Evolutionary conservation across 1,284 basidiomycete species (phyloP).

Genomic region (Rhodotorula glutinis): DNA sequence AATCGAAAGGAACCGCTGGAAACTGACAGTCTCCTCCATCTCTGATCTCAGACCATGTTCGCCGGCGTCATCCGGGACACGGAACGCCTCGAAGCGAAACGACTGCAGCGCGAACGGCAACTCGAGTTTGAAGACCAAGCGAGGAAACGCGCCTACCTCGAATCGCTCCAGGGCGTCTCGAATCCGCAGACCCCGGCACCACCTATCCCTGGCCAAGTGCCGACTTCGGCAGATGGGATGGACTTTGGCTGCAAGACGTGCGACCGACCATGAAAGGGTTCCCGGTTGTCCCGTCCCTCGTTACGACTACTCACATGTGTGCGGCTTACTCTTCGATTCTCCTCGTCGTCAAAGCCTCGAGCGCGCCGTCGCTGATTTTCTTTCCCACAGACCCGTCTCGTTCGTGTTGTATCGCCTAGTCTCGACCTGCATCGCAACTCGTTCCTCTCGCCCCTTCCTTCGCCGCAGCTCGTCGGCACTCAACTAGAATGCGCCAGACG

Average conservation of each 20-base stretch:
- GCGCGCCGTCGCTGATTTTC: no score
- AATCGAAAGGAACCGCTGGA: no score
- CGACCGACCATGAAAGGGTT: conserved; percentile 15
- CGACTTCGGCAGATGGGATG: conserved; percentile 30
- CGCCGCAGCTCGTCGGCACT: no score
- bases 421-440: no score
- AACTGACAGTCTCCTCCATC: no score
- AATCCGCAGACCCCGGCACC: conserved; percentile 18
- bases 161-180: conserved; percentile 35
- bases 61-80: conserved; percentile 84
- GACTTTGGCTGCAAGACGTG: conserved; percentile 41
- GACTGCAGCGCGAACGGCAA: conserved; percentile 63
- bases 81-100: conserved; percentile 69
- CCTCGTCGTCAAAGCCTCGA: no score
- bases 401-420: no score
- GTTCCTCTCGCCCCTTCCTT: no score
- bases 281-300: neutral
- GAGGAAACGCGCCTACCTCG: conserved; percentile 39
- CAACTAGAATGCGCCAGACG: no score
- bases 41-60: conserved; percentile 69
- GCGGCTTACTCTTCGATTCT: neutral
- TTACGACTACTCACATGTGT: neutral
- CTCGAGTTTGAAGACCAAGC: conserved; percentile 51
- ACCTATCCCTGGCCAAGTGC: conserved; percentile 12
- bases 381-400: no score